A percentile compares a stretch with the other conserved stretches of the same genome.
Evolutionary conservation across 2,329 filamentous ascomycete species (phyloP).

Genomic region (Acephala macrosclerotiorum): DNA sequence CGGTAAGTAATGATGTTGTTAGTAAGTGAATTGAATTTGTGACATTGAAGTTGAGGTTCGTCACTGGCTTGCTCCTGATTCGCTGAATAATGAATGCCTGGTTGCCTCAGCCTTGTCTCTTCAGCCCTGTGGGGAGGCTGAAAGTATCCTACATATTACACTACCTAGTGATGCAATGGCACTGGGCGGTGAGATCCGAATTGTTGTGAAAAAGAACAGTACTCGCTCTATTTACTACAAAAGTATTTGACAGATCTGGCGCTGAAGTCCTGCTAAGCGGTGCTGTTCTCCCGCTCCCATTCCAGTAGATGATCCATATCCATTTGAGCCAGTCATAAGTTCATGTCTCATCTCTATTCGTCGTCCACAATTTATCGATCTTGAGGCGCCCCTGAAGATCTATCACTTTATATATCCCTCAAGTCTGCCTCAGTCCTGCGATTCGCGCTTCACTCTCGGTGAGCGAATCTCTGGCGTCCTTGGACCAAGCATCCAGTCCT

Average conservation of each 20-base stretch:
- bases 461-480: slow-evolving; percentile 30
- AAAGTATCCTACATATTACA: no score
- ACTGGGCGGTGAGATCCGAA: not conserved
- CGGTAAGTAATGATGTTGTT: not conserved
- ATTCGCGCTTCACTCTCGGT: slow-evolving; percentile 33
- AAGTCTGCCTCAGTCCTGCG: slow-evolving; percentile 18
- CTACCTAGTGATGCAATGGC: no score
- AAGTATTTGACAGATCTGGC: slow-evolving; percentile 1
- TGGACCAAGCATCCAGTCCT: slow-evolving; percentile 98
- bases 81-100: not conserved
- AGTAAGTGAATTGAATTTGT: slow-evolving; percentile 1
- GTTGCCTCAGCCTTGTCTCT: slow-evolving; percentile 13
- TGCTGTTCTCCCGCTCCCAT: slow-evolving; percentile 1
- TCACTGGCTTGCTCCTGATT: not conserved
- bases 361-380: not conserved
- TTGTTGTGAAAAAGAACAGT: not conserved
- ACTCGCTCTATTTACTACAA: not conserved
- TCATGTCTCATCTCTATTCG: slow-evolving; percentile 5
- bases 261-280: slow-evolving; percentile 3
- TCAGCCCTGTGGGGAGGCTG: slow-evolving; percentile 21
- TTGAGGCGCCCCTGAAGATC: not conserved
- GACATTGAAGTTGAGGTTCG: slow-evolving; percentile 4
- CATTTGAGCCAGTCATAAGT: slow-evolving; percentile 6
- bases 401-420: not conserved
- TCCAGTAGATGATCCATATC: not conserved